These are phyloP conservation scores for Neospora caninum DNA, from an alignment of 169 alveolate species.

Conservation along the genomic window DNA sequence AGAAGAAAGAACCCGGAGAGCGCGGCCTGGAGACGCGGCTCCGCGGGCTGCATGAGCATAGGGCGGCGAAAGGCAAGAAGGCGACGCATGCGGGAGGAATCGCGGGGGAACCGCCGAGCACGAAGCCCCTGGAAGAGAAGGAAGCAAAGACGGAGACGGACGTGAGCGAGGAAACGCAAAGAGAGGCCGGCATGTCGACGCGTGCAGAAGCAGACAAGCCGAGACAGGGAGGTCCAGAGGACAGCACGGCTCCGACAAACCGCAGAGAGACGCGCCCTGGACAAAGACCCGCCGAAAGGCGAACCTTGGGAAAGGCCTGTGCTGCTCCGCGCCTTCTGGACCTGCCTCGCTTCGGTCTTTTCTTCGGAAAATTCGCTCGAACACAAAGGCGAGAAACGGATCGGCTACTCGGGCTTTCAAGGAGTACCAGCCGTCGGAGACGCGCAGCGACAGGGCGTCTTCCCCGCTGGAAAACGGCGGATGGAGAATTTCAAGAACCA, in stretches of 20 bases:
- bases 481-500: background rate
- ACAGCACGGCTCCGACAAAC: background rate
- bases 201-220: background rate
- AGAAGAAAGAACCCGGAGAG: background rate
- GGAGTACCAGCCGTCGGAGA: conserved; percentile 25
- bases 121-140: too few species aligned
- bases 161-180: background rate
- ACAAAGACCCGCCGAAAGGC: background rate
- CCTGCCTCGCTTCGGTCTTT: background rate
- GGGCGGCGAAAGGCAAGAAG: background rate
- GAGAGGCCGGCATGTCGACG: background rate
- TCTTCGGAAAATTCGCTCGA: background rate
- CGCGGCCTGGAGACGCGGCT: too few species aligned
- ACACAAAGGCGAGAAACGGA: background rate
- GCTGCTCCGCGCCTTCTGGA: background rate
- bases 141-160: background rate
- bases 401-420: background rate
- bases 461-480: background rate
- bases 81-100: background rate
- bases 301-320: background rate
- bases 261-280: background rate
- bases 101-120: too few species aligned
- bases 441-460: background rate
- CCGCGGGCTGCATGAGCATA: too few species aligned
- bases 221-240: background rate